Percentiles rank a stretch among this genome's conserved stretches.
Conservation (phyloP, 768 basidiomycete species). For the Podaxis sp. region DNA sequence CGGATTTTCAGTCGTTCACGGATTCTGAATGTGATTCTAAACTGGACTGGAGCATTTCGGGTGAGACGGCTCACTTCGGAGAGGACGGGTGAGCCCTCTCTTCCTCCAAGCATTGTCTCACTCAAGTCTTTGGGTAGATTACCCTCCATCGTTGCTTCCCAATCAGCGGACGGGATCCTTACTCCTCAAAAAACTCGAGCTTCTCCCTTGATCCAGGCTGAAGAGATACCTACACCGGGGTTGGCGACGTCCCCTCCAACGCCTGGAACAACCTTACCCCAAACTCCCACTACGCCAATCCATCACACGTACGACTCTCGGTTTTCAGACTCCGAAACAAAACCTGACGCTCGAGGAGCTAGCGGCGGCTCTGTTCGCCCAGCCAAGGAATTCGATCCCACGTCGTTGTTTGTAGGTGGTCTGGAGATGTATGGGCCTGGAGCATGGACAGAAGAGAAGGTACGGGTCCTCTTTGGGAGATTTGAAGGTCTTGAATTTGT, state of each 20-base stretch:
- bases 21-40: slow-evolving; percentile 21
- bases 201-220: neutral
- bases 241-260: slow-evolving; percentile 46
- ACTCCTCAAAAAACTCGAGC: neutral
- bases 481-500: slow-evolving; percentile 65
- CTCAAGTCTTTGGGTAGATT: neutral
- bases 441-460: slow-evolving; percentile 66
- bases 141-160: neutral
- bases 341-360: slow-evolving; percentile 19
- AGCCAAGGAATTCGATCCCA: slow-evolving; percentile 54
- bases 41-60: slow-evolving; percentile 24
- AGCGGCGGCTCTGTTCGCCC: slow-evolving; percentile 13
- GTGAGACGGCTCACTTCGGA: slow-evolving; percentile 5
- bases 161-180: neutral
- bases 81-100: slow-evolving; percentile 8
- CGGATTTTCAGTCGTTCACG: slow-evolving; percentile 32
- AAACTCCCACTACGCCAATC: slow-evolving; percentile 47
- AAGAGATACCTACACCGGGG: slow-evolving; percentile 37
- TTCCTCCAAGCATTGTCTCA: neutral
- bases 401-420: slow-evolving; percentile 74
- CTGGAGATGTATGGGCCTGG: slow-evolving; percentile 58
- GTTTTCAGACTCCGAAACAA: slow-evolving; percentile 21
- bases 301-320: slow-evolving; percentile 29
- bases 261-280: slow-evolving; percentile 43
- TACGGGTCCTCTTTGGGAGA: slow-evolving; percentile 53